Base-by-base conservation (phyloP, 345 rosid genomes). In the Chamaenerion angustifolium region DNA sequence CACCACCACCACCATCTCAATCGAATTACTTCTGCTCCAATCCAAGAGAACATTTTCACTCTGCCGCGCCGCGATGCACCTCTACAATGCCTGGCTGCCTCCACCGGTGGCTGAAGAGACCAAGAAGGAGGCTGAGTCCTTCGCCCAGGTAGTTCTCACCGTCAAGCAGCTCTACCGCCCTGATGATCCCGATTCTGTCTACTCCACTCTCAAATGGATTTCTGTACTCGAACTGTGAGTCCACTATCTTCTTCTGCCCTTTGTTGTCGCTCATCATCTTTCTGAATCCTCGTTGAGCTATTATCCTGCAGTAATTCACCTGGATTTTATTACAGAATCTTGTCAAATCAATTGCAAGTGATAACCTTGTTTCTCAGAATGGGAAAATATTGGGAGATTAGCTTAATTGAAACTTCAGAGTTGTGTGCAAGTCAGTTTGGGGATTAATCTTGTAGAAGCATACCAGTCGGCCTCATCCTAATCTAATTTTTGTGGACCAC, bases 71-170 rank as follows among this genome's bases (percentile, higher is more conserved):
- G 12, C 47, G 42, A 92, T 87, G 98, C 98, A 92, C 74, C 83
- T 87, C 57, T 87, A 82, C 76, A 87, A 92, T 72, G 95, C 76
- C 21, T 87, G 93, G 98, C 62, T 92, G 57, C 98, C 98, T 16
- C 98, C 95, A 16, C 89, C 89, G 35, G 88, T 92, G 56, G 96
- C 79, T 55, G 89, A 78, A 66, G 85, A 78, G 65, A 75, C 95
- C 55, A 72, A 65, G 76, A 74, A 69, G 61, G 98, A 92, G 76
- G 68, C 67, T 35, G 81, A 87, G 52, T 82, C 98, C 6, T 92
- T 92, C 70, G 74, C 87, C 18, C 66, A 66, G 4, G 93, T 77
- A 10, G 76, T 92, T 46, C 64, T 60, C 56, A 72, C 88, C 60
- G 77, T 92, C 67, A 77, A 76, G 68, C 69, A 60, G 40, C 65